Conservation (phyloP, 305 asterid genomes). For the Fraxinus nigra region DNA sequence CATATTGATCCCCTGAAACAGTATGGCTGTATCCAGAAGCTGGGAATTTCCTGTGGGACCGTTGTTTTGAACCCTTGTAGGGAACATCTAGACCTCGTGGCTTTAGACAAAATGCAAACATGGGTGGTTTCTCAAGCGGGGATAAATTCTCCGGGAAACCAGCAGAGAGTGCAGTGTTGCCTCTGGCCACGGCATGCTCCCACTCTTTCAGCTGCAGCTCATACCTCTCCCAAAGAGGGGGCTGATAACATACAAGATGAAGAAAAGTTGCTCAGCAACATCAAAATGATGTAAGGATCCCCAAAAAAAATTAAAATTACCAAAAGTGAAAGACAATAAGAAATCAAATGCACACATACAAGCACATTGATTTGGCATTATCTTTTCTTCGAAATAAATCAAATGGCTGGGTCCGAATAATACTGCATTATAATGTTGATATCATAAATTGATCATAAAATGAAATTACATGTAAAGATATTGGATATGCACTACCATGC, state of each 20-base stretch:
- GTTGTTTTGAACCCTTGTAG: constrained; percentile 80
- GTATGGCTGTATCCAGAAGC: constrained; percentile 62
- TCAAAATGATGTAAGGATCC: neutral
- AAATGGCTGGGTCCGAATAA: neutral
- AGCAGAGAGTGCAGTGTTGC: constrained; percentile 37
- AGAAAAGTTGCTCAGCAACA: constrained; percentile 15
- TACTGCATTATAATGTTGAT: neutral
- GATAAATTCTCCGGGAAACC: constrained; percentile 55
- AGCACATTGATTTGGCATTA: neutral
- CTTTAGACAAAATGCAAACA: constrained; percentile 89
- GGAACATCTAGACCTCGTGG: constrained; percentile 94
- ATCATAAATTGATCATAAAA: neutral
- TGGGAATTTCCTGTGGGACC: constrained; percentile 77
- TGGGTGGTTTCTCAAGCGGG: constrained; percentile 72
- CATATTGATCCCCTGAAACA: constrained; percentile 56
- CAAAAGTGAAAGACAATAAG: neutral
- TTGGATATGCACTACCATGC: neutral
- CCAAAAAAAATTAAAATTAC: neutral
- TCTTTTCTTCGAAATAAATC: neutral
- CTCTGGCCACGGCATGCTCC: constrained; percentile 65
- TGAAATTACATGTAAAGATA: neutral
- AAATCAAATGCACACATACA: neutral
- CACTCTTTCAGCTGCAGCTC: constrained; percentile 82
- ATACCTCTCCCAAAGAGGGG: constrained; percentile 91
- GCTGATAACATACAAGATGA: constrained; percentile 46